A percentile compares a stretch with the other conserved stretches of the same genome.
phyloP scores from a whole-genome alignment of 2,329 filamentous ascomycete species.

The Samsoniella hepiali region DNA sequence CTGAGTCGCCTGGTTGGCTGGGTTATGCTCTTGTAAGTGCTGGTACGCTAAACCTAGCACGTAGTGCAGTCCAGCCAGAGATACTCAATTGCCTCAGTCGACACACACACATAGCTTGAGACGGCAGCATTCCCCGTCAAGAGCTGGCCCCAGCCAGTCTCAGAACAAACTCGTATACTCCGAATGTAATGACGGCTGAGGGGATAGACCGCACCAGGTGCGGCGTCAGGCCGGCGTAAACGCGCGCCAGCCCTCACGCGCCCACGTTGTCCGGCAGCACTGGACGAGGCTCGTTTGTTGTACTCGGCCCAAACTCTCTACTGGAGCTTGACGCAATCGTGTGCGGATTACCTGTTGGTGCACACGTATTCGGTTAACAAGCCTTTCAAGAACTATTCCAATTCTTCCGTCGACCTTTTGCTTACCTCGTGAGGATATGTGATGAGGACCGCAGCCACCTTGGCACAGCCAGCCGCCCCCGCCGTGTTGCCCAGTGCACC shows the following conservation, averaged over 20 bases:
- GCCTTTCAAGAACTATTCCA: constrained; percentile 3
- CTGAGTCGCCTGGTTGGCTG: no score
- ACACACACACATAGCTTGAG: not conserved
- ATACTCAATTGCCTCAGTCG: no score
- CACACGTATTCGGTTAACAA: not conserved
- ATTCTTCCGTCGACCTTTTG: not conserved
- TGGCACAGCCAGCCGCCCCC: constrained; percentile 81
- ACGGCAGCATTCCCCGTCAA: not conserved
- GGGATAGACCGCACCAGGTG: constrained; percentile 89
- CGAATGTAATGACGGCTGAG: constrained; percentile 93
- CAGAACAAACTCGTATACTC: constrained; percentile 68
- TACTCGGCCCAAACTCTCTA: constrained; percentile 60
- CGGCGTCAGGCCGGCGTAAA: constrained; percentile 84
- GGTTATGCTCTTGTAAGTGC: no score
- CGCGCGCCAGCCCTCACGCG: constrained; percentile 80
- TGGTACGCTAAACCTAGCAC: no score
- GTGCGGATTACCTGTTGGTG: constrained; percentile 69
- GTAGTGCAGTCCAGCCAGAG: no score
- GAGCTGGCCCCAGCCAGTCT: constrained; percentile 28
- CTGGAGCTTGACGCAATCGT: constrained; percentile 81
- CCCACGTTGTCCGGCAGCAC: constrained; percentile 86
- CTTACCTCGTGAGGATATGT: constrained; percentile 88
- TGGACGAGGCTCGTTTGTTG: constrained; percentile 88
- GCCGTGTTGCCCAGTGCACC: constrained; percentile 60
- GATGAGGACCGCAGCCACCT: constrained; percentile 76